Base-by-base conservation (phyloP, 2,329 filamentous ascomycete species). In the Blastomyces gilchristii region DNA sequence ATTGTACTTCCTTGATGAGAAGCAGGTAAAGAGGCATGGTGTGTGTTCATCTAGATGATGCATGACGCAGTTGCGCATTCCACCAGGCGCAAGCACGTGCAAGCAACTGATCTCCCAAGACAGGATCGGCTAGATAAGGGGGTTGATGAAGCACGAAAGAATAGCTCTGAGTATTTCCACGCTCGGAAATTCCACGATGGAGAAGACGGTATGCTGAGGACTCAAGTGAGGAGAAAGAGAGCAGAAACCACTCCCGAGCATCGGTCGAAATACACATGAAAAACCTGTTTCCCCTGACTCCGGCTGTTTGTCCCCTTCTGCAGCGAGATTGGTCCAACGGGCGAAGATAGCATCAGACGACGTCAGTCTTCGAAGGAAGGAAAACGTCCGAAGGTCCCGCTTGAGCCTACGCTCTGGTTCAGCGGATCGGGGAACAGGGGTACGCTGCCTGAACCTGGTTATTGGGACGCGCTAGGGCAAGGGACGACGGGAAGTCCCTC, bases 371-470 rank as follows among this genome's bases (percentile, higher is more conserved):
- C 1, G n/a, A 52, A 52, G 49, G 3, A 25, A 18, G 49, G 11
- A 25, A 18, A 52, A 9, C 6, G 25, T 2, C 49, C 39, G 2
- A 25, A 39, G 18, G 12, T 12, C 37, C 37, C 39, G 25, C 56
- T 37, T 37, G 34, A 39, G 37, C 37, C 37, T 39, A 12, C 6
- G 11, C 25, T 47, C 34, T 37, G 41, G 41, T 25, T 9, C 28
- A 37, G 3, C 5, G 31, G 7, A 39, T 39, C 43, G 43, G 41
- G 58, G 58, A 59, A 59, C 58, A 34, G 28, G 58, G 43, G 11
- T 28, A 11, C 9, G 6, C 37, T 59, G 58, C 18, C n/a, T 37
- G 43, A 59, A 59, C 58, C 58, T 49, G 58, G 58, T 59, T 59
- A 28, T 43, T 59, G 58, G 58, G 58, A 49, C 43, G 14, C 58